Evolutionary conservation across 108 stramenopile genomes (phyloP), one percentile per base, ranked within the genome.

Genomic region (Pseudonitzschia multiseries): DNA sequence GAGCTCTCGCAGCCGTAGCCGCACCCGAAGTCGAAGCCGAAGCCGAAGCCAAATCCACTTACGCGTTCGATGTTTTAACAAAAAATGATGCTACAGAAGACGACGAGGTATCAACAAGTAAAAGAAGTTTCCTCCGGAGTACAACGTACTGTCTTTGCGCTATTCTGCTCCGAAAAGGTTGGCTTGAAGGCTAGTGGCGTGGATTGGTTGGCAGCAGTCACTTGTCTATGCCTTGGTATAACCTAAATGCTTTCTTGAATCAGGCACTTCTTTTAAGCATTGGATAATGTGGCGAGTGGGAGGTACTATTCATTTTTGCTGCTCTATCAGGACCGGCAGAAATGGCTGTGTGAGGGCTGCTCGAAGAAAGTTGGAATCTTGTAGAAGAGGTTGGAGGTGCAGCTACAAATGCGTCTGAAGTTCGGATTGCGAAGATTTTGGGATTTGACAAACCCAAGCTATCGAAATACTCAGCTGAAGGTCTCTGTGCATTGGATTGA

Each of bases 211-310:
- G 56, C 21, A 57, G 56, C 56, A 57, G 20, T 57, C 56, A 12
- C 10, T n/a, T 57, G 0, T 57, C 56, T 14, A 57, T 57, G 56
- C 10, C 24, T 27, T 57, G 56, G 56, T 12, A 57, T 57, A 57
- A 57, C 26, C 56, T 57, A 10, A 57, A 57, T 18, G 56, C 56
- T 26, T 86, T 28, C 15, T 81, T 8, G 70, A 72, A 65, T 78
- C 87, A 57, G 14, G 81, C 82, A 20, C 21, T 81, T n/a, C 82
- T 84, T 62, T 66, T 87, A 27, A 72, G 69, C 32, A 59, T 83
- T 27, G 87, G 84, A 54, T 74, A 76, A 41, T 81, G 85, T 67
- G 82, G 80, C 33, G 75, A 81, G 50, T 85, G 87, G 80, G 87
- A 83, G 29, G 52, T 76, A 12, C 69, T 87, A 4, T 72, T 79